Evolutionary conservation across 2,329 filamentous ascomycete genomes (phyloP), one percentile per base, ranked within the genome.

Genomic region (Beauveria rudraprayagi): DNA sequence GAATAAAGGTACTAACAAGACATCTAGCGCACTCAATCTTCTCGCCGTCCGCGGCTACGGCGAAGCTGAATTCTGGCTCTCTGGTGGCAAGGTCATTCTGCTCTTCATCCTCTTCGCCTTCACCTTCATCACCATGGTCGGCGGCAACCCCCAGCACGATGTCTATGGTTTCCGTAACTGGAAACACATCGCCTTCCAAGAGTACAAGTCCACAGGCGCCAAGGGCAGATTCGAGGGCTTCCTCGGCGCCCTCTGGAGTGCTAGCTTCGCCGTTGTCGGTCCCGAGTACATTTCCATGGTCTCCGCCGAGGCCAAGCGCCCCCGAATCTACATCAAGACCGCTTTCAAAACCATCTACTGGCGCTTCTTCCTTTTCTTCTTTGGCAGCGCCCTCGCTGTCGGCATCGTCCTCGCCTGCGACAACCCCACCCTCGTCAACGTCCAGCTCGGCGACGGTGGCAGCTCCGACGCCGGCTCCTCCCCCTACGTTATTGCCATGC

Each of bases 51-150:
- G 83, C 64, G 84, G 76, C 73, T 89, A 85, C 67, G 87, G 87
- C 64, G 86, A 90, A 70, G 83, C 86, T 11, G 89, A 92, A 68
- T 92, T 92, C 67, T 86, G 81, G 81, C 75, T 86, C 3, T 81
- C 82, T 2, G 75, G 73, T 44, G 84, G 85, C 64, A 89, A 90
- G 70, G 78, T 89, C 40, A 71, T 89, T 24, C 77, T 90, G 52
- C 88, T 88, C 66, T 76, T 86, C 63, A 83, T 85, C 14, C 77
- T 90, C 58, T 87, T 91, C 70, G 74, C 79, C 68, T 92, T 88
- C 73, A 92, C 90, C n/a, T 89, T 93, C 69, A 80, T 93, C 66
- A 86, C 85, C 54, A 91, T 92, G 87, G 77, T 91, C 8, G 90
- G 89, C 41, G 90, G 88, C 34, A 92, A 92, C 66, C 90, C 90